These are phyloP conservation scores for Dispira parvispora DNA, from an alignment of 192 early-diverging fungal genomes.

Conservation along the genomic window DNA sequence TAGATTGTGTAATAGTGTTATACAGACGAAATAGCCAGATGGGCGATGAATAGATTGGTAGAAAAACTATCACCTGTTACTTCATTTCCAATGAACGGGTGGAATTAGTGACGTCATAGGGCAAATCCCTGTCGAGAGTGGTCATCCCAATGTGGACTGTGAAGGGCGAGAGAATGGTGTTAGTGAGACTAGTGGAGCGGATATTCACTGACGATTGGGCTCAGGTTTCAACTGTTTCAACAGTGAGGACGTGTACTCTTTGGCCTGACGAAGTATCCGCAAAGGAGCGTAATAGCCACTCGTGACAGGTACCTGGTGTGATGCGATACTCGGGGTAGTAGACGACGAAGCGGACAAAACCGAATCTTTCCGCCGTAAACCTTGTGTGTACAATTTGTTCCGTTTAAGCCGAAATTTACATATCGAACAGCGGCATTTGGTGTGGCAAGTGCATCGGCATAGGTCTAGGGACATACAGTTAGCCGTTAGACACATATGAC, in stretches of 20 bases:
- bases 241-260: background rate
- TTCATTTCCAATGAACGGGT: too few relatives aligned
- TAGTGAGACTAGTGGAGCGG: background rate
- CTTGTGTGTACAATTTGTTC: background rate
- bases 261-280: background rate
- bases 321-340: background rate
- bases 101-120: too few relatives aligned
- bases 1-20: too few relatives aligned
- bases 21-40: too few relatives aligned
- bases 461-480: background rate
- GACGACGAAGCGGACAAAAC: background rate
- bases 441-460: background rate
- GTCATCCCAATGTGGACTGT: too few relatives aligned
- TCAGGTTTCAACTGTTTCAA: background rate
- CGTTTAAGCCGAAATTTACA: background rate
- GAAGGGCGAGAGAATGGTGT: too few relatives aligned
- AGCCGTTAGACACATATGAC: background rate
- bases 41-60: too few relatives aligned
- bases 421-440: constrained; percentile 1
- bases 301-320: background rate
- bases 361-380: background rate
- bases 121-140: too few relatives aligned
- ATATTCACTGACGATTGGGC: background rate
- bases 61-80: too few relatives aligned
- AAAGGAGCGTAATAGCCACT: background rate